Evolutionary conservation across 345 rosid genomes (phyloP).

Genomic region (Bruguiera sexangula): DNA sequence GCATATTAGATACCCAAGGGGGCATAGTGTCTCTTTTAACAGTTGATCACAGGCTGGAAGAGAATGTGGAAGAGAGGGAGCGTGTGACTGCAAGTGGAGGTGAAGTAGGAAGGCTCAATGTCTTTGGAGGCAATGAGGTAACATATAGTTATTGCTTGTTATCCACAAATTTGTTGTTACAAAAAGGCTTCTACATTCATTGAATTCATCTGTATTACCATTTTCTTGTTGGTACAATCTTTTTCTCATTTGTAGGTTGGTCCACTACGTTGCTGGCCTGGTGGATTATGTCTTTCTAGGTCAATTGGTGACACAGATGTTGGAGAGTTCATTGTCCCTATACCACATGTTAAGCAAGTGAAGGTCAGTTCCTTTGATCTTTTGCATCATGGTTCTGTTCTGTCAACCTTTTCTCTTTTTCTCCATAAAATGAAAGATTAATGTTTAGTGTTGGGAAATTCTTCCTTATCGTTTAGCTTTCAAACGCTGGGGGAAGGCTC

Average conservation of each 20-base stretch:
- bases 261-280: slow-evolving; percentile 99
- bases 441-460: slow-evolving; percentile 13
- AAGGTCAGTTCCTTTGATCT: slow-evolving; percentile 49
- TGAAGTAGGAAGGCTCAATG: slow-evolving; percentile 97
- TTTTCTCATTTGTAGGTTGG: slow-evolving; percentile 58
- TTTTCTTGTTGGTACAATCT: slow-evolving; percentile 13
- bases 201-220: not conserved
- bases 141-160: not conserved
- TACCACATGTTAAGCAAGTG: slow-evolving; percentile 99
- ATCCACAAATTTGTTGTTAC: slow-evolving; percentile 5
- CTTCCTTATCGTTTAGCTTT: slow-evolving; percentile 48
- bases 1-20: slow-evolving; percentile 95
- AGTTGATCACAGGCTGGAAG: slow-evolving; percentile 97
- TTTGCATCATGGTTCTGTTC: not conserved
- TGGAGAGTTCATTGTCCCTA: slow-evolving; percentile 94
- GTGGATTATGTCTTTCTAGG: slow-evolving; percentile 97
- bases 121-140: slow-evolving; percentile 98
- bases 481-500: slow-evolving; percentile 93
- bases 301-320: slow-evolving; percentile 99
- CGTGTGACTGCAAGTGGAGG: slow-evolving; percentile 99
- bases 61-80: slow-evolving; percentile 96
- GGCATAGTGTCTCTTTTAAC: slow-evolving; percentile 94
- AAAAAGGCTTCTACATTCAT: not conserved
- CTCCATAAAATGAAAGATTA: not conserved
- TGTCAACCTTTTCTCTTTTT: not conserved